Base-by-base conservation (phyloP, 306 rosid genomes). In the Quercus parvula region DNA sequence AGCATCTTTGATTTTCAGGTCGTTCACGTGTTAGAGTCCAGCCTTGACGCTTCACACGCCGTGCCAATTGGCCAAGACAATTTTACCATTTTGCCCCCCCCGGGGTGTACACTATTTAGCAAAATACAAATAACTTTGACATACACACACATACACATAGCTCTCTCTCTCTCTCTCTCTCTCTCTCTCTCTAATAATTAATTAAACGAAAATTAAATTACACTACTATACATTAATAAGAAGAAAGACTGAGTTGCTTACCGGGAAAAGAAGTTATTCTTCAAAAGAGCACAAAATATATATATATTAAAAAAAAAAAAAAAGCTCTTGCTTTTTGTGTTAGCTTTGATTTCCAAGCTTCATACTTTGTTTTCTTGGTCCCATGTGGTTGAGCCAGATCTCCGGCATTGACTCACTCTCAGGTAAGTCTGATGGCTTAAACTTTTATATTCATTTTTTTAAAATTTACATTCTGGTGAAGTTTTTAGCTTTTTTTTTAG, bases 331-430 rank as follows among this genome's bases (percentile, higher is more conserved):
- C 8, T 57, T 56, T 71, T 44, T 13, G 82, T 20, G 20, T 61
- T 27, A 33, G 28, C 49, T 15, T 52, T 52, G 59, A 28, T n/a
- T 62, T 38, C 17, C 71, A 17, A 41, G 54, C 62, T 14, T 61
- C 19, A 19, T 56, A 66, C 44, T 27, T 74, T 54, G 74, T 70
- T 28, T 58, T 46, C 46, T 69, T 51, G 71, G 25, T 63, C 55
- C 24, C 20, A 2, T 7, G 44, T 67, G 75, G 55, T 54, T 54
- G 44, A 63, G 66, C 27, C 64, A 74, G 83, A 81, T 81, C 85
- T 81, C 73, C 58, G 78, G 85, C 83, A 59, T 71, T 69, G 83
- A 69, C 80, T 68, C 74, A 70, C 51, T 57, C 57, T 64, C 75
- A 56, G 86, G 82, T 78, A 78, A 70, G 62, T 59, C 71, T 54